Percentiles rank a stretch among this genome's conserved stretches.
phyloP scores from a whole-genome alignment of 768 basidiomycete genomes.

The Suillus fuscotomentosus region DNA sequence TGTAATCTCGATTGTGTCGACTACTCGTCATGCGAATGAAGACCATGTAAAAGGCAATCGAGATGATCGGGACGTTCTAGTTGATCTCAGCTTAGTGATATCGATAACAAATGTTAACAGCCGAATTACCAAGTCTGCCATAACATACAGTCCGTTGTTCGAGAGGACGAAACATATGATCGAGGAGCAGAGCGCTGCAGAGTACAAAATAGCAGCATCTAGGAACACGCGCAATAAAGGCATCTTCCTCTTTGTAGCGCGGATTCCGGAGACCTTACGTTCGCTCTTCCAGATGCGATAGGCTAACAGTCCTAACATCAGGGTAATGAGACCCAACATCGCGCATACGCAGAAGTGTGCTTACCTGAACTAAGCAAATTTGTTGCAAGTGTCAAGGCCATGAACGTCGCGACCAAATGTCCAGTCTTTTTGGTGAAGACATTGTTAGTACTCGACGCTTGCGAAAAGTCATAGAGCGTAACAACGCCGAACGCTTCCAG shows the following conservation, averaged over 20 bases:
- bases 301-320: background rate
- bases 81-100: background rate
- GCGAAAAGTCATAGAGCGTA: background rate
- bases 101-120: background rate
- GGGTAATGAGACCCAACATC: background rate
- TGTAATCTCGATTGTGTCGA: background rate
- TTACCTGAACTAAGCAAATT: background rate
- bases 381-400: background rate
- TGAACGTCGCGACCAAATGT: background rate
- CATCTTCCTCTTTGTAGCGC: background rate
- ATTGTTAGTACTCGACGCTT: background rate
- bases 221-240: background rate
- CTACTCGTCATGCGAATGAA: slow-evolving; percentile 4
- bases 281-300: background rate
- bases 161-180: slow-evolving; percentile 1
- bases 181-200: slow-evolving; percentile 5
- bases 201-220: slow-evolving; percentile 4
- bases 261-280: background rate
- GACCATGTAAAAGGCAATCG: slow-evolving; percentile 12
- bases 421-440: background rate
- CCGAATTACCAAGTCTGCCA: background rate
- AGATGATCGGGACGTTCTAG: slow-evolving; percentile 6
- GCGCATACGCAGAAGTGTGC: background rate
- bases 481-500: background rate
- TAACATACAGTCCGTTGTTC: slow-evolving; percentile 5